Percentiles rank a stretch among this genome's conserved stretches.
These are phyloP conservation scores for Echinosophora koreensis DNA, from an alignment of 306 rosid genomes.

Conservation along the genomic window DNA sequence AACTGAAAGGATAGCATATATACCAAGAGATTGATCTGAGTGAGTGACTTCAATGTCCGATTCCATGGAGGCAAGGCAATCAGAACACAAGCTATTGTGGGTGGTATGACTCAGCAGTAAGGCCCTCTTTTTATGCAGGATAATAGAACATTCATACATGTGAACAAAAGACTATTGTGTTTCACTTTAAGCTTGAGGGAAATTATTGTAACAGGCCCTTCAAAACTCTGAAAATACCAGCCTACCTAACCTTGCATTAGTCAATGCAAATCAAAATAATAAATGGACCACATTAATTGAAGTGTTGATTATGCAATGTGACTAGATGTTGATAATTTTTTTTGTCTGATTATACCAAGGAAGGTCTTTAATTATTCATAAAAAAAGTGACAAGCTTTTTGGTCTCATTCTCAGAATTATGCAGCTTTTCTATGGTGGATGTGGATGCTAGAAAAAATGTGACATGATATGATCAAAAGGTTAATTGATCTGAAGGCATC, in stretches of 20 bases:
- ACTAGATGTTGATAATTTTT: constrained; percentile 6
- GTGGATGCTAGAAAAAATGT: constrained; percentile 26
- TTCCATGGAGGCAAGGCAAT: constrained; percentile 55
- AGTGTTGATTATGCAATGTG: constrained; percentile 46
- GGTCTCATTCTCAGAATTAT: constrained; percentile 10
- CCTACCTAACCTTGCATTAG: constrained; percentile 62
- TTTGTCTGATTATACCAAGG: constrained; percentile 41
- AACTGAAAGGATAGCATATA: background rate
- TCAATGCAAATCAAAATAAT: constrained; percentile 51
- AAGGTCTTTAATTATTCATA: constrained; percentile 2
- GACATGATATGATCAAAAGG: constrained; percentile 12
- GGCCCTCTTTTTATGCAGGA: constrained; percentile 26
- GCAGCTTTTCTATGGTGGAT: constrained; percentile 37
- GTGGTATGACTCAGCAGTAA: constrained; percentile 6
- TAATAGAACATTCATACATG: constrained; percentile 46
- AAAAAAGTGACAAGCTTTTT: constrained; percentile 17
- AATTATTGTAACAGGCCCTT: constrained; percentile 57
- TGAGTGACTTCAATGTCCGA: constrained; percentile 51
- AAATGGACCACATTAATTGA: constrained; percentile 49
- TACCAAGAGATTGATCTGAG: constrained; percentile 54
- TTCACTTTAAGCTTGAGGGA: constrained; percentile 41
- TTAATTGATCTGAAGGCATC: background rate
- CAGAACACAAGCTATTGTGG: constrained; percentile 44
- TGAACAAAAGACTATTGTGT: constrained; percentile 53
- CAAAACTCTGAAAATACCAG: constrained; percentile 51